Evolutionary conservation across 2,329 filamentous ascomycete species (phyloP).

Genomic region (Pyrenophora graminea): DNA sequence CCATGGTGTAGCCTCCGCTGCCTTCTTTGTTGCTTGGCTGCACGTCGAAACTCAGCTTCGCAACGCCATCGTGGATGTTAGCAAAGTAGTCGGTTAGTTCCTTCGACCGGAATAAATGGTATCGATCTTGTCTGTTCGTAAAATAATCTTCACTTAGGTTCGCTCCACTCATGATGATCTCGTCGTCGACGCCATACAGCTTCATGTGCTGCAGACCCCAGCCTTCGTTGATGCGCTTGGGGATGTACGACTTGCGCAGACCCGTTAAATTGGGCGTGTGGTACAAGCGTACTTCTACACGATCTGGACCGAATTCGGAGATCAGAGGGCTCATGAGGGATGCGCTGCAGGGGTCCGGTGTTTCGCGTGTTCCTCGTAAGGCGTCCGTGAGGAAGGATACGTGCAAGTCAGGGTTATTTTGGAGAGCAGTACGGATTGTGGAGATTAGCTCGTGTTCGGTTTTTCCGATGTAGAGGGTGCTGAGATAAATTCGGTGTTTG

Average conservation of each 20-base stretch:
- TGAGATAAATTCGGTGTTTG: conserved; percentile 80
- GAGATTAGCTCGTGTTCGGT: conserved; percentile 86
- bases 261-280: conserved; percentile 96
- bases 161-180: conserved; percentile 86
- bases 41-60: conserved; percentile 80
- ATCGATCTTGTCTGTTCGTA: conserved; percentile 91
- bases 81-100: conserved; percentile 83
- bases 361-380: conserved; percentile 87
- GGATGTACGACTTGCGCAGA: conserved; percentile 78
- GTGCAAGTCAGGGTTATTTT: conserved; percentile 72
- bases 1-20: conserved; percentile 56
- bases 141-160: conserved; percentile 96
- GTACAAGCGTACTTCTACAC: conserved; percentile 95
- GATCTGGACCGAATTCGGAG: conserved; percentile 76
- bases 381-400: conserved; percentile 92
- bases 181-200: conserved; percentile 92
- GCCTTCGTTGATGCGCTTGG: conserved; percentile 91
- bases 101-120: conserved; percentile 83
- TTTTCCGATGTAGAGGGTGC: conserved; percentile 96
- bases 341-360: conserved; percentile 81
- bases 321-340: conserved; percentile 86
- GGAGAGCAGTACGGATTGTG: conserved; percentile 75
- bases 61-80: conserved; percentile 74
- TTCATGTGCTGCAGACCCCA: conserved; percentile 99
- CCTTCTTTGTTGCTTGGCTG: conserved; percentile 61